These are phyloP conservation scores for Elongisporangium anandrum DNA, from an alignment of 352 stramenopile species.

Conservation along the genomic window DNA sequence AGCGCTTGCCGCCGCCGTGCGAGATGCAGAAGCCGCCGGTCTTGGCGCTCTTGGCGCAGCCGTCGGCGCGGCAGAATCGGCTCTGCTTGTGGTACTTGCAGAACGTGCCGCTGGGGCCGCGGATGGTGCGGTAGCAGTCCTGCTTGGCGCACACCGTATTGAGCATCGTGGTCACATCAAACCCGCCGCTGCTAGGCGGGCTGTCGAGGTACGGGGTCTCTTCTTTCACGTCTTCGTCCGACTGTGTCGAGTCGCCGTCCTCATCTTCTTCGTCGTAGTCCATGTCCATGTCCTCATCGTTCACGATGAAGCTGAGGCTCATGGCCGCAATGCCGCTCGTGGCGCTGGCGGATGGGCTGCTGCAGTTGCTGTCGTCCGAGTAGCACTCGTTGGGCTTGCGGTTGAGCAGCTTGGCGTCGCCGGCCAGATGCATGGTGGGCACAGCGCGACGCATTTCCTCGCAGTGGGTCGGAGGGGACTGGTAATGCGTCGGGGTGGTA, in stretches of 20 bases:
- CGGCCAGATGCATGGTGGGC: slow-evolving; percentile 31
- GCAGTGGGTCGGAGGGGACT: slow-evolving; percentile 19
- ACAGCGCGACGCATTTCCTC: slow-evolving; percentile 12
- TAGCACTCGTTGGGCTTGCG: slow-evolving; percentile 26
- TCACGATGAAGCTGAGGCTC: slow-evolving; percentile 84
- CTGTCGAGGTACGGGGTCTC: slow-evolving; percentile 12
- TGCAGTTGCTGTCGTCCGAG: slow-evolving; percentile 13
- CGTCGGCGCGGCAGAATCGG: slow-evolving; percentile 66
- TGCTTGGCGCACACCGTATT: slow-evolving; percentile 77
- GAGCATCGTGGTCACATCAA: slow-evolving; percentile 61
- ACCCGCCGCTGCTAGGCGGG: slow-evolving; percentile 26
- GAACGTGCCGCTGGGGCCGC: slow-evolving; percentile 56
- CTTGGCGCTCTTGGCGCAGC: slow-evolving; percentile 75
- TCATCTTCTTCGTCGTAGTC: slow-evolving; percentile 25
- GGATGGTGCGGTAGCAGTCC: slow-evolving; percentile 76
- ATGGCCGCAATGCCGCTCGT: slow-evolving; percentile 66
- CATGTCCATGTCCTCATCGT: slow-evolving; percentile 30
- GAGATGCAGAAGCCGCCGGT: slow-evolving; percentile 74
- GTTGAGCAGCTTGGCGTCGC: slow-evolving; percentile 34
- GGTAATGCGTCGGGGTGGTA: slow-evolving; percentile 25
- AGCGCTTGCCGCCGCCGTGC: slow-evolving; percentile 69
- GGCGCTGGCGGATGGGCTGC: slow-evolving; percentile 17
- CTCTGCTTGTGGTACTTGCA: slow-evolving; percentile 86
- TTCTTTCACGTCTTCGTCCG: slow-evolving; percentile 41
- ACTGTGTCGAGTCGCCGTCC: slow-evolving; percentile 19